Evolutionary conservation across 2,329 filamentous ascomycete genomes (phyloP).

Genomic region (Penicillium sp.): DNA sequence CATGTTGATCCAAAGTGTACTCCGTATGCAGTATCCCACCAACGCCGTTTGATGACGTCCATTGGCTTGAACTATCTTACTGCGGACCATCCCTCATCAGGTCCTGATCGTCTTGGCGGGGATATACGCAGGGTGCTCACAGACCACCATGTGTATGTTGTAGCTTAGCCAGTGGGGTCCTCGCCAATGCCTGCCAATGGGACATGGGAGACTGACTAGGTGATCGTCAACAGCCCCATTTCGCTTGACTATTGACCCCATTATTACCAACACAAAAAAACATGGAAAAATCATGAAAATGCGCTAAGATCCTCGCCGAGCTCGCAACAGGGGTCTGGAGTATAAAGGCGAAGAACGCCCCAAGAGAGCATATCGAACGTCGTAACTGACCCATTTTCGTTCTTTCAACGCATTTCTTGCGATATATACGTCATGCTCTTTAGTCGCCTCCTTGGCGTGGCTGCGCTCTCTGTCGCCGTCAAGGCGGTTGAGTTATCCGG

Average conservation of each 20-base stretch:
- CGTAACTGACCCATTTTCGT: not conserved
- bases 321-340: too few relatives aligned
- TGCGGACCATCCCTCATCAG: not conserved
- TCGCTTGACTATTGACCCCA: not conserved
- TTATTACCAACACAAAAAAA: not conserved
- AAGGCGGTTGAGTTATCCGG: constrained; percentile 26
- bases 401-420: not conserved
- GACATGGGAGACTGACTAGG: not conserved
- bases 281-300: not conserved
- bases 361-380: not conserved
- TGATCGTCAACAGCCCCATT: not conserved
- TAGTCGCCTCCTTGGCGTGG: constrained; percentile 10
- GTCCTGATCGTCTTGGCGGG: not conserved
- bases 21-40: not conserved
- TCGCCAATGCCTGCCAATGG: not conserved
- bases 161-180: not conserved
- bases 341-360: constrained; percentile 1
- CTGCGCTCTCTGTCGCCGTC: constrained; percentile 14
- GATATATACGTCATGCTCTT: constrained; percentile 10
- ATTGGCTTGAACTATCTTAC: not conserved
- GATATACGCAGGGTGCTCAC: not conserved
- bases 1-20: not conserved
- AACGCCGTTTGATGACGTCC: not conserved
- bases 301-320: not conserved
- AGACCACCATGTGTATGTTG: not conserved